phyloP scores from a whole-genome alignment of 2,329 filamentous ascomycete species.

The Phoma sp. region DNA sequence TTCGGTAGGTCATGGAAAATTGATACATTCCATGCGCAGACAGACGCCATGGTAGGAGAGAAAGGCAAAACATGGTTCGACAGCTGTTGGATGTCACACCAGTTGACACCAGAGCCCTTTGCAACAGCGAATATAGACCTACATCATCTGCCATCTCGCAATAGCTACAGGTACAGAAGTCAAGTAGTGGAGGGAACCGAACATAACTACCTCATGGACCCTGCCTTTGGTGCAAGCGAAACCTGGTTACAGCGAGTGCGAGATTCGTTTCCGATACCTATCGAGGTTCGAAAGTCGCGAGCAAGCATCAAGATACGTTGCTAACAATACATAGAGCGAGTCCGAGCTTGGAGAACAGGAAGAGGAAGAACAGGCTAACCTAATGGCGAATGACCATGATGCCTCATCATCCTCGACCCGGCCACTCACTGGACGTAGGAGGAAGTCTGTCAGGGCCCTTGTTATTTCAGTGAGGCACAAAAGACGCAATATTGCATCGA shows the following conservation, averaged over 20 bases:
- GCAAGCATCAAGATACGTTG: neutral
- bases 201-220: slow-evolving; percentile 39
- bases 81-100: slow-evolving; percentile 28
- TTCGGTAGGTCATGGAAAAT: slow-evolving; percentile 27
- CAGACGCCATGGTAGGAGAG: slow-evolving; percentile 39
- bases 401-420: slow-evolving; percentile 1
- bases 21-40: slow-evolving; percentile 39
- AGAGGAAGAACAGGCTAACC: neutral
- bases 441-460: slow-evolving; percentile 1
- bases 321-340: slow-evolving; percentile 2
- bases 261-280: slow-evolving; percentile 20
- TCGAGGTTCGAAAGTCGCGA: neutral
- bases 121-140: neutral
- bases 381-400: neutral
- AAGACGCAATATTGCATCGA: neutral
- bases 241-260: slow-evolving; percentile 37
- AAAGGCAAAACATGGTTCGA: slow-evolving; percentile 40
- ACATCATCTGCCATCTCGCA: neutral
- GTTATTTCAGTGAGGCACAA: slow-evolving; percentile 3
- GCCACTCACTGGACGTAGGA: neutral
- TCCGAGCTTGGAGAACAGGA: neutral
- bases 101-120: neutral
- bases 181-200: slow-evolving; percentile 30
- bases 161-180: slow-evolving; percentile 28
- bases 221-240: slow-evolving; percentile 32